phyloP scores from a whole-genome alignment of 805 yeast genomes.

The Candida palmyrensis region DNA sequence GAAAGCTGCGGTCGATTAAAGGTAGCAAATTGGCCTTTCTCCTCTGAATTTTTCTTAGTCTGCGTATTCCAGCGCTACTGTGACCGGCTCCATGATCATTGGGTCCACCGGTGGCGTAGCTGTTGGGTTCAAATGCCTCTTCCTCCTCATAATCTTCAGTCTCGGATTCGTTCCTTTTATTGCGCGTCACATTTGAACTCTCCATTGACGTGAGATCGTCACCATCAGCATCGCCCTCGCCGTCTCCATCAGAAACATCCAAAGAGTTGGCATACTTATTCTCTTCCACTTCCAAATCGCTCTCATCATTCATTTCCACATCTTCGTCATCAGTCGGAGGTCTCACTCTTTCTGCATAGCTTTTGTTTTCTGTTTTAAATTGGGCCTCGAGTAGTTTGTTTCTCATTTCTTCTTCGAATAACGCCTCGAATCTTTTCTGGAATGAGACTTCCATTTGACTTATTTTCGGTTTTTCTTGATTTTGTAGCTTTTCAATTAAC shows the following conservation, averaged over 20 bases:
- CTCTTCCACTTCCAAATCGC: slow-evolving; percentile 19
- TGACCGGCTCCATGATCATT: too few relatives aligned
- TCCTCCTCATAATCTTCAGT: slow-evolving; percentile 10
- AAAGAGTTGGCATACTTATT: slow-evolving; percentile 12
- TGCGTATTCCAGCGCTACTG: background rate
- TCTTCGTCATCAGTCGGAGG: slow-evolving; percentile 11
- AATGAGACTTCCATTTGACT: slow-evolving; percentile 5
- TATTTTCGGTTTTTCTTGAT: slow-evolving; percentile 5
- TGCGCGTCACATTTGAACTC: slow-evolving; percentile 9
- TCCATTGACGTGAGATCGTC: slow-evolving; percentile 19
- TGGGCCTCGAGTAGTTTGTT: slow-evolving; percentile 6
- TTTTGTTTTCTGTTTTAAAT: slow-evolving; percentile 1
- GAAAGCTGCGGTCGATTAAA: too few relatives aligned
- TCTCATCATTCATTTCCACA: slow-evolving; percentile 13
- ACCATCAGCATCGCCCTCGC: slow-evolving; percentile 11
- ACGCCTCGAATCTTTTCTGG: slow-evolving; percentile 5
- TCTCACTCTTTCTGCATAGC: slow-evolving; percentile 1
- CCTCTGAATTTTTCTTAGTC: slow-evolving; percentile 3
- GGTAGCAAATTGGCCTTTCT: too few relatives aligned
- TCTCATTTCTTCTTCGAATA: slow-evolving; percentile 10
- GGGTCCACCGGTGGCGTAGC: too few relatives aligned
- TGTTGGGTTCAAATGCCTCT: background rate
- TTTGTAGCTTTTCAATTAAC: slow-evolving; percentile 7
- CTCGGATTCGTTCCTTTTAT: slow-evolving; percentile 7
- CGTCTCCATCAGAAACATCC: slow-evolving; percentile 16